Base-by-base conservation (phyloP, 1,139 yeast genomes). In the Magnusiomyces tetraspermus region DNA sequence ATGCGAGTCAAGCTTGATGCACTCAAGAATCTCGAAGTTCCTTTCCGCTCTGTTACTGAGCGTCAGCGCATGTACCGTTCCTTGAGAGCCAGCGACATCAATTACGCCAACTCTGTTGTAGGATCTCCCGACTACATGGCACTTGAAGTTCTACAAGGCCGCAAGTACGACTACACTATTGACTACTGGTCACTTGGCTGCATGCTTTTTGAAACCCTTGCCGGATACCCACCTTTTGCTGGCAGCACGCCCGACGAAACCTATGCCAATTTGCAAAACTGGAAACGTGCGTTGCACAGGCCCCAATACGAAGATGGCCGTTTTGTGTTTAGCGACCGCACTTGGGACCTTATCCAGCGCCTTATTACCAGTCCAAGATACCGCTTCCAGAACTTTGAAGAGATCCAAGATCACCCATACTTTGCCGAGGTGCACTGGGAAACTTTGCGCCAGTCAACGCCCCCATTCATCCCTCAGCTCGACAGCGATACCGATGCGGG, bases 121-220 rank as follows among this genome's bases (percentile, higher is more conserved):
- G 99, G 99, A 0, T 86, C 96, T 5, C 99, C 99, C 1, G 99
- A 94, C 67, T 94, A 94, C 67, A 94, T 94, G 99, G 98, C 99
- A 1, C 76, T 94, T 53, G 99, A 94, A 68, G 97, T 94, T 5
- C 79, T 94, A 57, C 95, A 88, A 68, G 98, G 98, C 10, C 85
- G 85, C 63, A 83, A 84, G 57, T 94, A 94, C 67, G 96, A 94
- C 66, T 90, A 84, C 66, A 90, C 98, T 21, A 95, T 94, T 57
- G 99, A 94, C 72, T 94, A 94, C 69, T 94, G 99, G 99, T 90
- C 97, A 0, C 76, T 94, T 53, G 99, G 98, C 1, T 94, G 98
- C 69, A 87, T 87, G 80, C 73, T 90, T 26, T 90, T 85, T 65
- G 97, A 90, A 68, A 86, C 96, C 57, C 77, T 90, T 62, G 87